Conservation (phyloP, 441 rosid species). For the Brassica hybrid region DNA sequence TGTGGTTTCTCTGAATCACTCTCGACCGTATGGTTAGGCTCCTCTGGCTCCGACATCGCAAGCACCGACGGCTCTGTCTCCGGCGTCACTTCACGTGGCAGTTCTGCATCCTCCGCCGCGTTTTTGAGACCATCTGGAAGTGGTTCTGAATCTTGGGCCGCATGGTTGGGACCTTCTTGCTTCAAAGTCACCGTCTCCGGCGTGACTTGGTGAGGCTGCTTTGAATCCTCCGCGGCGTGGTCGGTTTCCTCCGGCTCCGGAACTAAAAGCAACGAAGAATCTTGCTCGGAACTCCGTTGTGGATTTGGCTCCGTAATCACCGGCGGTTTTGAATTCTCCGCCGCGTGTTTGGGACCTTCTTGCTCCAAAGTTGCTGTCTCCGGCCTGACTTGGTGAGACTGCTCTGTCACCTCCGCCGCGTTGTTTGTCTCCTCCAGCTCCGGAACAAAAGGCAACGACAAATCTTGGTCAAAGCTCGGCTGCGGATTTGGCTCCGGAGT, state of each 20-base stretch:
- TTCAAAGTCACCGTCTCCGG: background rate
- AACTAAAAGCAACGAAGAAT: no score
- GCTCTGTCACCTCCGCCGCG: slow-evolving; percentile 14
- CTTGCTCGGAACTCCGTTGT: background rate
- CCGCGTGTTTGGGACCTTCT: background rate
- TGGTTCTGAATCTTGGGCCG: slow-evolving; percentile 7
- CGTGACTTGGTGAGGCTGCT: background rate
- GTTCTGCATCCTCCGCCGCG: background rate
- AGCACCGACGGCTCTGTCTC: slow-evolving; percentile 12
- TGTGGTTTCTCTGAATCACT: background rate
- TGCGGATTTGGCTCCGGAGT: background rate
- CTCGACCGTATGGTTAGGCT: background rate
- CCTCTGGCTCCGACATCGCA: no score
- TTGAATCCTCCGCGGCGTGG: slow-evolving; percentile 12
- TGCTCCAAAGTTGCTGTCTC: no score
- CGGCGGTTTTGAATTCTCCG: background rate
- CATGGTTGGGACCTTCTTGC: background rate
- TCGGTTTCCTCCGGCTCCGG: background rate
- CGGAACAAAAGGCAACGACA: background rate
- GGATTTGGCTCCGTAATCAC: background rate
- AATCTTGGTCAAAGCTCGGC: background rate
- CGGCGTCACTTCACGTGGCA: background rate
- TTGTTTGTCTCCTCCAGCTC: background rate
- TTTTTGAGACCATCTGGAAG: no score
- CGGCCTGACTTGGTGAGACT: background rate